Evolutionary conservation across 1,139 yeast species (phyloP), one percentile per base, ranked within the genome.

Genomic region (Yamadazyma atmosphaerica): DNA sequence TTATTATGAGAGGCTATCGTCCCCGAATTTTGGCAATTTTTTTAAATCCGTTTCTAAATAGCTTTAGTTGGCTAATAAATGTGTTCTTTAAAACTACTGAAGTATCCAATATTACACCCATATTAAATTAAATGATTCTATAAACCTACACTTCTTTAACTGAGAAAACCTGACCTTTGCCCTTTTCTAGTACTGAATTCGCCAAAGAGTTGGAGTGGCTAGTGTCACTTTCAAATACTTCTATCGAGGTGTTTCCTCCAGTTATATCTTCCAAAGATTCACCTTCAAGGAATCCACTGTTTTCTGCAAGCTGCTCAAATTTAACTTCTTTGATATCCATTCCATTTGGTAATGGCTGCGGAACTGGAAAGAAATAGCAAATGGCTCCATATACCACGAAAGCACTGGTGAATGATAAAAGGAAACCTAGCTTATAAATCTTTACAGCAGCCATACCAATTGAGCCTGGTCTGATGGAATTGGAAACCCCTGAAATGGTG

Each of bases 1-100:
- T 3, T 47, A 53, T 32, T 62, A 62, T 45, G 37, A 39, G 13
- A 46, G 40, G 34, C 54, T 50, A 29, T 49, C 47, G 18, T 42
- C 47, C 37, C 53, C 51, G 5, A 23, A 21, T 14, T 49, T 33
- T 25, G 42, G 43, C 12, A 41, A 36, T 27, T 31, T 38, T 4
- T 40, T 38, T 15, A 34, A 27, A 24, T n/a, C n/a, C n/a, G n/a
- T n/a, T n/a, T n/a, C n/a, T n/a, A n/a, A n/a, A n/a, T n/a, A n/a
- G n/a, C n/a, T n/a, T n/a, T n/a, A n/a, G n/a, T n/a, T n/a, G n/a
- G n/a, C n/a, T n/a, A n/a, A n/a, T n/a, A n/a, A n/a, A n/a, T n/a
- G n/a, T n/a, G n/a, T n/a, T n/a, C n/a, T n/a, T n/a, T n/a, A n/a
- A n/a, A n/a, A n/a, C n/a, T n/a, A n/a, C n/a, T n/a, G n/a, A n/a